These are phyloP conservation scores for Cryptococcus amylolentus DNA, from an alignment of 1,284 basidiomycete genomes.

Conservation along the genomic window DNA sequence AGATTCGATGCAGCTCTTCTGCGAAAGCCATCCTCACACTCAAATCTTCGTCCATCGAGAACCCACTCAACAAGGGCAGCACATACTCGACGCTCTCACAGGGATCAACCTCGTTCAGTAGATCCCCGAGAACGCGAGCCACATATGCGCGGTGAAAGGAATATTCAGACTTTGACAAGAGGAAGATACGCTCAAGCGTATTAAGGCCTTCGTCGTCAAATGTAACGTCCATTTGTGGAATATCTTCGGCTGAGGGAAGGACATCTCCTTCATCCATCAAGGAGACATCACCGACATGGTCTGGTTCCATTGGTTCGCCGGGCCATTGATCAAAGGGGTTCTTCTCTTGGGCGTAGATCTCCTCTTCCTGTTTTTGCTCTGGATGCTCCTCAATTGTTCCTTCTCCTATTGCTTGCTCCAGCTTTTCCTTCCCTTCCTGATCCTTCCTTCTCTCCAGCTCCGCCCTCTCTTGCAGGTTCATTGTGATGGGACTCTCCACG, in stretches of 20 bases:
- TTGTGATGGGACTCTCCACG: background rate
- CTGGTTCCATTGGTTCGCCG: background rate
- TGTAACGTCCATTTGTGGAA: constrained; percentile 41
- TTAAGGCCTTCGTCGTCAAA: constrained; percentile 65
- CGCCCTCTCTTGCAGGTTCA: background rate
- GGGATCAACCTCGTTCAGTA: constrained; percentile 71
- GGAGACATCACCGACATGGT: constrained; percentile 18
- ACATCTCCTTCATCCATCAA: constrained; percentile 44
- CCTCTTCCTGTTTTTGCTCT: background rate
- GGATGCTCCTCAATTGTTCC: background rate
- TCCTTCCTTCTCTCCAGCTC: background rate
- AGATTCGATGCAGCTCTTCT: constrained; percentile 71
- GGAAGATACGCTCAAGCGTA: constrained; percentile 87
- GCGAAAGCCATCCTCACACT: constrained; percentile 87
- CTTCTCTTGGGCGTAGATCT: background rate
- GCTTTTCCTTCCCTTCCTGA: background rate
- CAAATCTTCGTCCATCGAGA: constrained; percentile 89
- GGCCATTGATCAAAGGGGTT: background rate
- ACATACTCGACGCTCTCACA: constrained; percentile 92
- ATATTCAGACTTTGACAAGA: constrained; percentile 82
- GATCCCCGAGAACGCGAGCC: constrained; percentile 68
- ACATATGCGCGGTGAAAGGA: constrained; percentile 83
- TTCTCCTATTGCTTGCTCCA: too few species aligned
- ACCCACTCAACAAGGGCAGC: constrained; percentile 76
- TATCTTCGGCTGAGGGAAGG: constrained; percentile 24